Percentiles rank a stretch among this genome's conserved stretches.
Evolutionary conservation across 805 yeast genomes (phyloP).

Genomic region (Hanseniaspora mollemarum): DNA sequence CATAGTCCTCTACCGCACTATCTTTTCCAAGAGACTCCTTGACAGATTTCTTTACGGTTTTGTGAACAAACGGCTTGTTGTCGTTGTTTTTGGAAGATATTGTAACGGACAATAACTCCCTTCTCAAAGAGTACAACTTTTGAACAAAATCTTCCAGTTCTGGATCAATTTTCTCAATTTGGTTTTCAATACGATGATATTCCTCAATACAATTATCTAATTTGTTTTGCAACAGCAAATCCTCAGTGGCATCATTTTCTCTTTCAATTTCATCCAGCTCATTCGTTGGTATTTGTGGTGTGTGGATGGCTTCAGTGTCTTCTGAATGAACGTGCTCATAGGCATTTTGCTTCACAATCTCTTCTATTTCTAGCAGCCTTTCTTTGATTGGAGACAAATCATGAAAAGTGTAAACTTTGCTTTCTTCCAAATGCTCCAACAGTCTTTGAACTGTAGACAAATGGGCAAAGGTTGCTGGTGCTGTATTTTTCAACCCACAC

Average conservation of each 20-base stretch:
- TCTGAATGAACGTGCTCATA: slow-evolving; percentile 19
- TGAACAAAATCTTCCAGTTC: slow-evolving; percentile 44
- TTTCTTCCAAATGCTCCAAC: slow-evolving; percentile 69
- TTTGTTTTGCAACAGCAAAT: slow-evolving; percentile 51
- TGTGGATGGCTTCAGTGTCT: slow-evolving; percentile 19
- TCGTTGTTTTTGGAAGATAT: slow-evolving; percentile 28
- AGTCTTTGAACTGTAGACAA: slow-evolving; percentile 75
- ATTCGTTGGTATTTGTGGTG: slow-evolving; percentile 19
- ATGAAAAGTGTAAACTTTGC: slow-evolving; percentile 69
- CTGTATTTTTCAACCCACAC: slow-evolving; percentile 78
- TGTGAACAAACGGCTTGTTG: slow-evolving; percentile 4
- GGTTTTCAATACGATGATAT: slow-evolving; percentile 45
- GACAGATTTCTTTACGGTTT: slow-evolving; percentile 13
- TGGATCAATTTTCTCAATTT: slow-evolving; percentile 43
- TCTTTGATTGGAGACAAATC: slow-evolving; percentile 69
- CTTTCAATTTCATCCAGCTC: slow-evolving; percentile 7
- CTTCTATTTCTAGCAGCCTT: slow-evolving; percentile 58
- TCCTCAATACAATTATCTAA: slow-evolving; percentile 50
- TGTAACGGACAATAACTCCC: slow-evolving; percentile 45
- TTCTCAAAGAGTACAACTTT: slow-evolving; percentile 50
- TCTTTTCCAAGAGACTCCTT: background rate
- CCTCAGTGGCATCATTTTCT: slow-evolving; percentile 44
- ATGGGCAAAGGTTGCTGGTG: slow-evolving; percentile 90
- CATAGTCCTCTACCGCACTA: background rate
- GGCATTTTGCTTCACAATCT: slow-evolving; percentile 42